These are phyloP conservation scores for Dissoconium aciculare DNA, from an alignment of 2,329 filamentous ascomycete genomes.

Conservation along the genomic window DNA sequence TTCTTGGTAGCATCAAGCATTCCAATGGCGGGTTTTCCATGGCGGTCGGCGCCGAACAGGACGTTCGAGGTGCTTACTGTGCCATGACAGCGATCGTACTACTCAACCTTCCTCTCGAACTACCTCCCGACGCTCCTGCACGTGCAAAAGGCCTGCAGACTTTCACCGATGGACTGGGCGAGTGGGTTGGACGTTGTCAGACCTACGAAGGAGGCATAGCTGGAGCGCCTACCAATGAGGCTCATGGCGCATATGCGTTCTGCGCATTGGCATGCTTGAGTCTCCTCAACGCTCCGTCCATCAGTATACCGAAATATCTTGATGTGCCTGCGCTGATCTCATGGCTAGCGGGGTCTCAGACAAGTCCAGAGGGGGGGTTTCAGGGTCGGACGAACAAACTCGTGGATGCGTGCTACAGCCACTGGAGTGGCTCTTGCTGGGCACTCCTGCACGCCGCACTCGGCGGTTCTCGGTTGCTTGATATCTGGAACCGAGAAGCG, in stretches of 20 bases:
- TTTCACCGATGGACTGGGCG: slow-evolving; percentile 58
- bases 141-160: slow-evolving; percentile 45
- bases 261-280: slow-evolving; percentile 81
- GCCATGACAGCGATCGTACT: slow-evolving; percentile 72
- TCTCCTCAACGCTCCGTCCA: slow-evolving; percentile 65
- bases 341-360: slow-evolving; percentile 83
- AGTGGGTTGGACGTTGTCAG: slow-evolving; percentile 79
- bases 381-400: slow-evolving; percentile 93
- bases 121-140: slow-evolving; percentile 59
- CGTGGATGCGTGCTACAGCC: slow-evolving; percentile 94
- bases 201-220: slow-evolving; percentile 92
- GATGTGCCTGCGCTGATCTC: slow-evolving; percentile 62
- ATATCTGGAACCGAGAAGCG: slow-evolving; percentile 66
- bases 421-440: slow-evolving; percentile 96
- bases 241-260: slow-evolving; percentile 93
- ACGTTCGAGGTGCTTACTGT: slow-evolving; percentile 89
- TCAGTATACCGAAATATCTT: slow-evolving; percentile 60
- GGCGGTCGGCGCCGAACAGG: slow-evolving; percentile 73
- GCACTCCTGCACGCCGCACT: slow-evolving; percentile 71
- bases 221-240: slow-evolving; percentile 70
- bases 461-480: slow-evolving; percentile 18
- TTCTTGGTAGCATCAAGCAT: slow-evolving; percentile 76
- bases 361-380: slow-evolving; percentile 82
- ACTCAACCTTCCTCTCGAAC: slow-evolving; percentile 64
- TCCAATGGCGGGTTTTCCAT: slow-evolving; percentile 80